Conservation (phyloP, 352 stramenopile species). For the Phytophthora fragariae region DNA sequence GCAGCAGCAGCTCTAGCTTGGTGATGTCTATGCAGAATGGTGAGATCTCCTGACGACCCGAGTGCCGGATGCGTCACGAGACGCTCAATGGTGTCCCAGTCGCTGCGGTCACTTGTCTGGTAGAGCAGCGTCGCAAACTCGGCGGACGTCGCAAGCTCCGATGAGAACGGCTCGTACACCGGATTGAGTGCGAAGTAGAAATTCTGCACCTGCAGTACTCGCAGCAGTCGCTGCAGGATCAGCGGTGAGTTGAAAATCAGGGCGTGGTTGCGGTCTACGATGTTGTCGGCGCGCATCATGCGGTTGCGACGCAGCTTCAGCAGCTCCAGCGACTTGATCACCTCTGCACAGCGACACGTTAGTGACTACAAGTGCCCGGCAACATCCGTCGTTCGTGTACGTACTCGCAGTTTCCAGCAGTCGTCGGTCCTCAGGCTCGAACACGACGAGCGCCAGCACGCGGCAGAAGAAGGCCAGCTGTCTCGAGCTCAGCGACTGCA, state of each 20-base stretch:
- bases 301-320: constrained; percentile 87
- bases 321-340: constrained; percentile 95
- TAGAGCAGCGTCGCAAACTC: constrained; percentile 86
- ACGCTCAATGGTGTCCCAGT: constrained; percentile 80
- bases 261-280: constrained; percentile 94
- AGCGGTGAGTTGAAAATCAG: constrained; percentile 89
- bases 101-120: constrained; percentile 73
- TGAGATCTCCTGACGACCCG: constrained; percentile 56
- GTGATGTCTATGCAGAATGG: constrained; percentile 56
- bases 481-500: constrained; percentile 89
- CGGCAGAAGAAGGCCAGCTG: constrained; percentile 96
- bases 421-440: constrained; percentile 95
- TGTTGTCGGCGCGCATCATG: constrained; percentile 81
- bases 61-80: constrained; percentile 61
- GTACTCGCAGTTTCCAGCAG: constrained; percentile 91
- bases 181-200: constrained; percentile 88
- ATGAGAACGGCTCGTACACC: constrained; percentile 85
- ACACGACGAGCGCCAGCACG: constrained; percentile 95
- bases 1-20: constrained; percentile 28
- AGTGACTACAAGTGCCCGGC: no score
- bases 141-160: constrained; percentile 79
- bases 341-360: constrained; percentile 49
- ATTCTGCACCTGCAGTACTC: constrained; percentile 84
- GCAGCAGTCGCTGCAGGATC: constrained; percentile 78
- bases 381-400: constrained; percentile 8